A percentile compares a stretch with the other conserved stretches of the same genome.
Evolutionary conservation across 2,329 filamentous ascomycete genomes (phyloP).

Genomic region (Lizonia empirigonia): DNA sequence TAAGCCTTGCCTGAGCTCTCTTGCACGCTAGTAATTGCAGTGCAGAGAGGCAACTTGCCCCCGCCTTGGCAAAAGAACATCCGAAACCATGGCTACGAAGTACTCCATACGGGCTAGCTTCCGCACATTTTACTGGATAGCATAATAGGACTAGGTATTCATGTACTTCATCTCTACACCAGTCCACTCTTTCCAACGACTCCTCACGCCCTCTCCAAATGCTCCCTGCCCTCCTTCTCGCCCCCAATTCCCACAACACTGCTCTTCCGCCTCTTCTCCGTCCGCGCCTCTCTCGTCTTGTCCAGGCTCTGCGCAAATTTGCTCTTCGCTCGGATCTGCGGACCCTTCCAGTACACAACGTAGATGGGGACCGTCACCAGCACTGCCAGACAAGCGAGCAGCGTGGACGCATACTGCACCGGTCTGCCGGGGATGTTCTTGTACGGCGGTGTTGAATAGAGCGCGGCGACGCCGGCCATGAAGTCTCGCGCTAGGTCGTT

Average conservation of each 20-base stretch:
- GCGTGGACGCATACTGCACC: constrained; percentile 60
- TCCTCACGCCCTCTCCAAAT: constrained; percentile 9
- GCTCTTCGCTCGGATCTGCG: constrained; percentile 57
- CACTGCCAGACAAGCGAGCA: constrained; percentile 58
- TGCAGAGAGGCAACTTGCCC: neutral
- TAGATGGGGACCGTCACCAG: constrained; percentile 60
- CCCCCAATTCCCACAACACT: constrained; percentile 22
- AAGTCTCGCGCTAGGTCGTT: constrained; percentile 78
- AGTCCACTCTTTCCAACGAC: neutral
- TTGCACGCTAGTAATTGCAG: neutral
- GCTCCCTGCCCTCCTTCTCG: constrained; percentile 10
- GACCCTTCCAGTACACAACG: constrained; percentile 62
- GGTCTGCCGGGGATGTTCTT: constrained; percentile 46
- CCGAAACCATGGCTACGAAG: neutral
- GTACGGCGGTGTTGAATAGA: constrained; percentile 64
- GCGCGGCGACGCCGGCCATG: constrained; percentile 72
- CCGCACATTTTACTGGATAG: no score
- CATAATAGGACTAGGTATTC: no score
- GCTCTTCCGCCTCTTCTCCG: constrained; percentile 36
- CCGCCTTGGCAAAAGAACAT: neutral
- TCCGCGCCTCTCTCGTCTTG: constrained; percentile 35
- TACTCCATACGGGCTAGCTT: no score
- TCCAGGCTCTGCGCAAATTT: constrained; percentile 58
- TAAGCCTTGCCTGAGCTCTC: neutral
- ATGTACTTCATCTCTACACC: no score